Evolutionary conservation across 129 eudicot species (phyloP), one percentile per base, ranked within the genome.

Genomic region (Dittrichia graveolens): DNA sequence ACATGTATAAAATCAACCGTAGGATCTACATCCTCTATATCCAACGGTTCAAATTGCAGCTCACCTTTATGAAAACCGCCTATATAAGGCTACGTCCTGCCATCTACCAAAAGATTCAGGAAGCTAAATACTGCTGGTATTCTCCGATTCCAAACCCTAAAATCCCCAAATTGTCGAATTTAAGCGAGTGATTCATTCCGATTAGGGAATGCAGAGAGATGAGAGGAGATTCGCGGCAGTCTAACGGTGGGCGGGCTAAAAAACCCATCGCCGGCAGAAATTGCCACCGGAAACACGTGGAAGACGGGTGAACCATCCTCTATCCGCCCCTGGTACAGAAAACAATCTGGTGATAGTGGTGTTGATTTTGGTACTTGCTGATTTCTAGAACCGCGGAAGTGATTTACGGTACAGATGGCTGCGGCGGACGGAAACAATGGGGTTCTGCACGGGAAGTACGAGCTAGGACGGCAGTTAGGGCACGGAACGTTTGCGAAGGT

Each of bases 201-300:
- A 49, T 68, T 69, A 78, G 97, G 92, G 97, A 88, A 91, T 91
- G 97, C 97, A 85, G 83, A 88, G 92, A 88, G 91, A 91, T 91
- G 97, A 82, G 66, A 75, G 74, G 61, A 72, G 41, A 84, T 59
- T 72, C 85, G 88, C 78, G 59, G 72, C 72, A 72, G 74, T 80
- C 69, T 84, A 84, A 82, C 67, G 72, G 82, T 72, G 82, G 76
- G 5, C 79, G 79, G 38, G 53, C 53, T 76, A 76, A 78, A 14
- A 87, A 87, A 68, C 74, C 85, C 73, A 72, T 80, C 67, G 85
- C 88, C 79, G 97, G 95, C 83, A 82, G 97, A 57, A 88, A 76
- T 71, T 85, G 97, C 81, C 97, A 91, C 88, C 95, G 97, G 46
- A 91, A 91, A 62, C 84, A 91, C 97, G 91, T 85, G 11, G 90